These are phyloP conservation scores for Coemansia sp. DNA, from an alignment of 371 early-diverging fungal genomes.

Conservation along the genomic window DNA sequence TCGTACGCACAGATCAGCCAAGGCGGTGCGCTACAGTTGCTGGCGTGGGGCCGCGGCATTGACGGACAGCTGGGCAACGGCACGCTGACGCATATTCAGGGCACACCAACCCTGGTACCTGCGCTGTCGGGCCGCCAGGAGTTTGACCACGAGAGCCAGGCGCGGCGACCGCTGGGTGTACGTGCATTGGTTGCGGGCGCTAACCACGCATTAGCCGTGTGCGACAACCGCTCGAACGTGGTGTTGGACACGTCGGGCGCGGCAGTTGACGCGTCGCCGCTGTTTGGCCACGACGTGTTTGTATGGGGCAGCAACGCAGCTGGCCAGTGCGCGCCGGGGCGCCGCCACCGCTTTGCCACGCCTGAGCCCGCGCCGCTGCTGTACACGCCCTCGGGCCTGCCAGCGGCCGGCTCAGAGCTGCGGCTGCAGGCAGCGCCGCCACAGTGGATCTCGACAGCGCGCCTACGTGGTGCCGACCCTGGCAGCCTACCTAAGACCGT, in stretches of 20 bases:
- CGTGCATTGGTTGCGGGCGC: slow-evolving; percentile 20
- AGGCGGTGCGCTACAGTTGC: slow-evolving; percentile 7
- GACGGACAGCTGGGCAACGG: slow-evolving; percentile 43
- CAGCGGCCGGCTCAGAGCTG: not conserved
- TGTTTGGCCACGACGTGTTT: slow-evolving; percentile 39
- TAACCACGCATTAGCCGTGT: slow-evolving; percentile 27
- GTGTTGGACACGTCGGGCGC: slow-evolving; percentile 22
- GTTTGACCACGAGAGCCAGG: not conserved
- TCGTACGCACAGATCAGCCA: slow-evolving; percentile 28
- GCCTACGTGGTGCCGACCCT: not conserved
- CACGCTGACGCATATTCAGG: slow-evolving; percentile 32
- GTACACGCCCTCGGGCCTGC: not conserved
- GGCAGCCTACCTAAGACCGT: slow-evolving; percentile 3
- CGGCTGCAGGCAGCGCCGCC: slow-evolving; percentile 39
- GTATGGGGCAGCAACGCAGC: slow-evolving; percentile 37
- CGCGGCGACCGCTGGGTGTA: slow-evolving; percentile 22
- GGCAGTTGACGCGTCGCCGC: slow-evolving; percentile 8
- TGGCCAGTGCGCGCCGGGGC: slow-evolving; percentile 40
- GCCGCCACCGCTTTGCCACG: slow-evolving; percentile 32
- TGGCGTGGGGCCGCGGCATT: slow-evolving; percentile 40
- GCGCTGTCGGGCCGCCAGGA: slow-evolving; percentile 25
- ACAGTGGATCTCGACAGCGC: slow-evolving; percentile 26
- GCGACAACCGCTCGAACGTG: slow-evolving; percentile 42
- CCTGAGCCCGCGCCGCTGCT: slow-evolving; percentile 25
- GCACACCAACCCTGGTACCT: slow-evolving; percentile 3